Evolutionary conservation across 2,329 filamentous ascomycete species (phyloP), one percentile per base, ranked within the genome.

Genomic region (Simplicillium aogashimaense): DNA sequence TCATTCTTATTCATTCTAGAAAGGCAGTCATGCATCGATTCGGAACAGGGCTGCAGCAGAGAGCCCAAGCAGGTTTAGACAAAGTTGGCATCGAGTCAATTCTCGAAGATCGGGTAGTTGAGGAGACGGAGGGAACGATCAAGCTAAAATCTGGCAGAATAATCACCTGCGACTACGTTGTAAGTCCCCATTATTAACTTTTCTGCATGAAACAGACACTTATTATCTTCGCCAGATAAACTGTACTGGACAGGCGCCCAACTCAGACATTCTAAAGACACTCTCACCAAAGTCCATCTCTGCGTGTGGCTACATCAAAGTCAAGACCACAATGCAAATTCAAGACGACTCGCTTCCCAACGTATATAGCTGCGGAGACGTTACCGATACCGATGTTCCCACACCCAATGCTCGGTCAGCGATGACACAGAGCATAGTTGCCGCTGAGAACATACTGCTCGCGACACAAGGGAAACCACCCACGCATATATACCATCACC

Each of bases 291-390:
- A 50, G 1, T 58, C 64, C 3, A 63, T 78, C 40, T 64, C 68
- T 0, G 46, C 55, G 3, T 66, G 65, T 0, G 70, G 69, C 2
- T 66, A 70, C 42, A 69, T 81, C 47, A 60, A 61, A 1, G 72
- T 82, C 17, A 66, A 68, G 37, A 62, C 69, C 0, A 78, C 71
- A 0, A 60, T 83, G 28, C 78, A 82, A 45, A 60, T 83, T 12
- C 50, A 56, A 7, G 69, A 74, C 47, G 55, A 63, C 2, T 43
- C 45, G 0, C 60, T 70, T 8, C 61, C 66, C 2, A 68, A 76
- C 44, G 63, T 83, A 2, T 83, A 78, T 48, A 73, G 72, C 1
- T 69, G 76, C n/a, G 80, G 80, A 14, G 79, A 83, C 45, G 74
- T 84, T 4, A 70, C 76, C 4, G 71, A 74, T 18, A 68, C 67